Conservation (phyloP, 2,329 filamentous ascomycete species). For the Cladobotryum protrusum region DNA sequence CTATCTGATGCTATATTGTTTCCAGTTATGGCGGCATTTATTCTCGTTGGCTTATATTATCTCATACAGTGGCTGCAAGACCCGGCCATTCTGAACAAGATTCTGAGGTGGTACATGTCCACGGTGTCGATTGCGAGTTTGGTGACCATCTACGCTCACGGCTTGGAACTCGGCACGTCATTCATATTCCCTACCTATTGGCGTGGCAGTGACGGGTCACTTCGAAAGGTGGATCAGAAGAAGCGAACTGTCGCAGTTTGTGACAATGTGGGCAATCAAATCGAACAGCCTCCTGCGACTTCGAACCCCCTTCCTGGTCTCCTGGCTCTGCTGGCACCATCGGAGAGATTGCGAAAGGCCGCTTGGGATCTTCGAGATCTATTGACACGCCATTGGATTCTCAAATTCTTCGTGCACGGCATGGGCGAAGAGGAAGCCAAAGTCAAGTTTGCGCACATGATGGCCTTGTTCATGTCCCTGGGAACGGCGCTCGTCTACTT, state of each 20-base stretch:
- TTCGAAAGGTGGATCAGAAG: slow-evolving; percentile 42
- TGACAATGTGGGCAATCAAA: slow-evolving; percentile 27
- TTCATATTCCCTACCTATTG: slow-evolving; percentile 72
- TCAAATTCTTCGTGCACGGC: slow-evolving; percentile 47
- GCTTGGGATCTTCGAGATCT: slow-evolving; percentile 47
- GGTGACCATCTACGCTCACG: slow-evolving; percentile 66
- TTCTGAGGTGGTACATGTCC: slow-evolving; percentile 79
- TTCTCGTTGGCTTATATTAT: slow-evolving; percentile 73
- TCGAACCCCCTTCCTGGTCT: slow-evolving; percentile 26
- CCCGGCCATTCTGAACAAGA: slow-evolving; percentile 71
- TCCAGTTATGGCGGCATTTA: slow-evolving; percentile 67
- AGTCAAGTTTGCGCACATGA: slow-evolving; percentile 50
- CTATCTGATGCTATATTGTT: slow-evolving; percentile 79
- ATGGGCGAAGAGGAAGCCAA: slow-evolving; percentile 40
- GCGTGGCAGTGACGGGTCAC: slow-evolving; percentile 34
- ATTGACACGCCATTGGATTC: slow-evolving; percentile 45
- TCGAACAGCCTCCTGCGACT: slow-evolving; percentile 18
- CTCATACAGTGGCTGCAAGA: slow-evolving; percentile 86
- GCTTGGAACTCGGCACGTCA: slow-evolving; percentile 55
- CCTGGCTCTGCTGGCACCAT: slow-evolving; percentile 28
- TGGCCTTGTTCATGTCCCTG: slow-evolving; percentile 50
- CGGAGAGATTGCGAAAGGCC: slow-evolving; percentile 17
- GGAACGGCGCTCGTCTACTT: slow-evolving; percentile 57
- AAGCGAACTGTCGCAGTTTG: slow-evolving; percentile 33
- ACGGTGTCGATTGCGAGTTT: slow-evolving; percentile 72